These are phyloP conservation scores for Neurospora crassa DNA, from an alignment of 2,329 filamentous ascomycete genomes.

Conservation along the genomic window DNA sequence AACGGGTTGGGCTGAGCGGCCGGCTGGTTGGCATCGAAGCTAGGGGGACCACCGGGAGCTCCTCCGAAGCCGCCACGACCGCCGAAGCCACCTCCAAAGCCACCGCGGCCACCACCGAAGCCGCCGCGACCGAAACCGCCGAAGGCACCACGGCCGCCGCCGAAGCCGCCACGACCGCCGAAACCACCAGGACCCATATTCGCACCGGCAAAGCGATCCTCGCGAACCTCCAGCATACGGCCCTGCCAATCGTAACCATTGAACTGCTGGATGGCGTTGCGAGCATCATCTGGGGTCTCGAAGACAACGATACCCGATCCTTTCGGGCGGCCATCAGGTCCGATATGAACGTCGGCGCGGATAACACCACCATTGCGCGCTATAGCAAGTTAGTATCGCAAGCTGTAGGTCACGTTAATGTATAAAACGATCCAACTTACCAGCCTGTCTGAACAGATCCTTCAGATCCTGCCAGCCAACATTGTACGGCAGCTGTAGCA, in stretches of 20 bases:
- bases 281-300: slow-evolving; percentile 87
- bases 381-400: slow-evolving; percentile 19
- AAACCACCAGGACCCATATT: slow-evolving; percentile 39
- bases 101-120: slow-evolving; percentile 34
- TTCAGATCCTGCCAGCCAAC: slow-evolving; percentile 99
- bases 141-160: slow-evolving; percentile 48
- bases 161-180: slow-evolving; percentile 49
- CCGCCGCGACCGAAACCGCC: slow-evolving; percentile 45
- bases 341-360: slow-evolving; percentile 88
- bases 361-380: slow-evolving; percentile 69
- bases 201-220: slow-evolving; percentile 79
- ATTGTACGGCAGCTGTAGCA: slow-evolving; percentile 77
- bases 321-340: slow-evolving; percentile 87
- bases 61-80: slow-evolving; percentile 37
- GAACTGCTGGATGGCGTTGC: slow-evolving; percentile 93
- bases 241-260: slow-evolving; percentile 99
- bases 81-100: slow-evolving; percentile 34
- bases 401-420: not conserved
- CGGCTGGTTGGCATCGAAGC: slow-evolving; percentile 41
- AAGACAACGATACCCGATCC: slow-evolving; percentile 96
- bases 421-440: slow-evolving; percentile 46
- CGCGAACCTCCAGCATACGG: slow-evolving; percentile 82
- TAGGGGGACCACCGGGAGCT: slow-evolving; percentile 22
- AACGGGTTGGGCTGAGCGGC: slow-evolving; percentile 72
- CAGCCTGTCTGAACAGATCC: slow-evolving; percentile 95